These are phyloP conservation scores for Hygrocybe coccinea DNA, from an alignment of 768 basidiomycete genomes.

Conservation along the genomic window DNA sequence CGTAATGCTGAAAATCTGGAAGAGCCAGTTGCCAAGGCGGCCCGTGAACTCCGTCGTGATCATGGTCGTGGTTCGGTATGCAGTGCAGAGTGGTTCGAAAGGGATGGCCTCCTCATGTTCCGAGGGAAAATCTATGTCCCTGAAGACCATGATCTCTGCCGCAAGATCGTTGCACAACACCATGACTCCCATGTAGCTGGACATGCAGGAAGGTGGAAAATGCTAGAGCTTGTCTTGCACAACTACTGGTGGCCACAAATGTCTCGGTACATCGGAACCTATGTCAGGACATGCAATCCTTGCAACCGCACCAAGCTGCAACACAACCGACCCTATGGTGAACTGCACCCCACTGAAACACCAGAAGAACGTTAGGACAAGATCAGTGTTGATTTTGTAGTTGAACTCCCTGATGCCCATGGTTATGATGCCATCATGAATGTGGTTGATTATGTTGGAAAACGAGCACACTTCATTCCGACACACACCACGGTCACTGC, in stretches of 20 bases:
- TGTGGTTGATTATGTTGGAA: too few relatives aligned
- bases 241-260: conserved; percentile 24
- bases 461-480: too few relatives aligned
- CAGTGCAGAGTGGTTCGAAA: conserved; percentile 6
- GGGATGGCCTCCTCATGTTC: conserved; percentile 8
- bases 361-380: conserved; percentile 27
- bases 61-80: too few relatives aligned
- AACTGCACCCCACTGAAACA: conserved; percentile 10
- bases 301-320: conserved; percentile 10
- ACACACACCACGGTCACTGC: too few relatives aligned
- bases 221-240: conserved; percentile 18
- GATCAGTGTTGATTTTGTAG: too few relatives aligned
- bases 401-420: too few relatives aligned
- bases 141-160: conserved; percentile 10
- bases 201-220: conserved; percentile 29
- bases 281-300: conserved; percentile 8
- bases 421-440: too few relatives aligned
- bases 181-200: conserved; percentile 28
- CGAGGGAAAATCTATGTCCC: conserved; percentile 21
- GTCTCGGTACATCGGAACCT: conserved; percentile 2
- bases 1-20: too few relatives aligned
- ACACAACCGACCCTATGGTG: conserved; percentile 5
- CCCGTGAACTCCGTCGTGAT: too few relatives aligned
- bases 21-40: too few relatives aligned
- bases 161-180: conserved; percentile 8